Percentiles rank a stretch among this genome's conserved stretches.
phyloP scores from a whole-genome alignment of 495 filamentous ascomycete genomes.

The Aspergillus nidulans region DNA sequence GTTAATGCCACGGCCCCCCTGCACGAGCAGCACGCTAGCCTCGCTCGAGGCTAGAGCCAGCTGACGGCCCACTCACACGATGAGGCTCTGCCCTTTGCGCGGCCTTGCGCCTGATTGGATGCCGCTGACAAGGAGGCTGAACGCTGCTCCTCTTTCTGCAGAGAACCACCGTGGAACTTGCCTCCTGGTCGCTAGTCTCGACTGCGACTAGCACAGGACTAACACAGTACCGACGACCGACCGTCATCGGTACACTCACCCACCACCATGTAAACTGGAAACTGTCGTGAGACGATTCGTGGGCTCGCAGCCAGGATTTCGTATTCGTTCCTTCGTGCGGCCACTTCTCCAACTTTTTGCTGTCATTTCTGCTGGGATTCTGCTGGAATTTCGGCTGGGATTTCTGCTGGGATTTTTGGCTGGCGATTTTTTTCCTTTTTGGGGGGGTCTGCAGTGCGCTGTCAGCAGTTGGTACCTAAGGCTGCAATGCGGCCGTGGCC shows the following conservation, averaged over 20 bases:
- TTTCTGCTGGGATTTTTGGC: too few species aligned
- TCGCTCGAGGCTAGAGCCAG: neutral
- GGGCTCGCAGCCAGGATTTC: too few species aligned
- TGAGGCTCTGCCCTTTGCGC: conserved; percentile 16
- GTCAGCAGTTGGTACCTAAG: conserved; percentile 16
- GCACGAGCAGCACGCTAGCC: conserved; percentile 2
- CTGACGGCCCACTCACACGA: conserved; percentile 14
- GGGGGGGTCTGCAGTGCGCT: neutral
- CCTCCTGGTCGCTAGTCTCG: conserved; percentile 1
- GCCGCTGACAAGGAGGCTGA: conserved; percentile 21
- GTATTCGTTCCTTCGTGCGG: neutral
- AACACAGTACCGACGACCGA: neutral
- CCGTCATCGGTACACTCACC: neutral
- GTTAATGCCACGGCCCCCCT: conserved; percentile 19
- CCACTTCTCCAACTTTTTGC: too few species aligned
- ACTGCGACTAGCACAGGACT: too few species aligned
- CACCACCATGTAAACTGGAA: too few species aligned
- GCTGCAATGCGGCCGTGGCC: conserved; percentile 14
- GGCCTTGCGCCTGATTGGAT: conserved; percentile 20
- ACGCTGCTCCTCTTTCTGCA: conserved; percentile 21
- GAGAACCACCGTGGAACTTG: conserved; percentile 24
- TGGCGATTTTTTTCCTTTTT: neutral
- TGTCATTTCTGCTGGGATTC: too few species aligned
- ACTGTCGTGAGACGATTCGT: too few species aligned
- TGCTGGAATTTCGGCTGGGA: too few species aligned